Evolutionary conservation across 2,329 filamentous ascomycete genomes (phyloP), one percentile per base, ranked within the genome.

Genomic region (Alternaria postmessia): DNA sequence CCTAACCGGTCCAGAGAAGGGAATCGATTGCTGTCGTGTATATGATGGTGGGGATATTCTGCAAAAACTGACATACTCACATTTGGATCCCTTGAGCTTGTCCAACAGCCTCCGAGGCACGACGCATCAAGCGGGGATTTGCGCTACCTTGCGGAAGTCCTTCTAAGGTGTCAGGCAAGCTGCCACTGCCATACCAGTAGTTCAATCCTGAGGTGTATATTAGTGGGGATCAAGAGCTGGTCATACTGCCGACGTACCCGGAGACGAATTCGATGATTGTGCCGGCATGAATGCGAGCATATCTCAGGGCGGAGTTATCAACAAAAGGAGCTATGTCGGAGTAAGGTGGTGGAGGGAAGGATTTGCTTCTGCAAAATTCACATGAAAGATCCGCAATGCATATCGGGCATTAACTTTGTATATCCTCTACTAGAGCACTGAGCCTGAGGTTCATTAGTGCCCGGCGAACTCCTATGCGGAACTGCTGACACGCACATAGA

Each of bases 271-370:
- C 62, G 70, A 66, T 42, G 72, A 67, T 67, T 74, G 72, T 63
- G 73, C 65, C 74, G 74, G 71, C 75, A 77, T 78, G 72, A 74
- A 67, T 69, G 72, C 74, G 59, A 77, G 68, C 75, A 78, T 78
- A 60, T 72, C 72, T 73, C 63, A 65, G 59, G 44, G 63, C 48
- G 59, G 62, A 57, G 49, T 26, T 63, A 61, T 66, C 65, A 63
- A 63, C 61, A 54, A 59, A 63, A 65, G 66, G 61, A 59, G 56
- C 58, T 71, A 67, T 69, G 66, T 68, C 58, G 58, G 59, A 54
- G 54, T 53, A 59, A 61, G 56, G 63, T 65, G 57, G 65, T 57
- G 55, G 55, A 63, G 52, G 63, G 66, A 61, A 68, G 56, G 62
- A 69, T 61, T 65, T 54, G 65, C 61, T 67, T 64, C 61, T 61